phyloP scores from a whole-genome alignment of 2,329 filamentous ascomycete genomes.

The Diaporthe capsici region DNA sequence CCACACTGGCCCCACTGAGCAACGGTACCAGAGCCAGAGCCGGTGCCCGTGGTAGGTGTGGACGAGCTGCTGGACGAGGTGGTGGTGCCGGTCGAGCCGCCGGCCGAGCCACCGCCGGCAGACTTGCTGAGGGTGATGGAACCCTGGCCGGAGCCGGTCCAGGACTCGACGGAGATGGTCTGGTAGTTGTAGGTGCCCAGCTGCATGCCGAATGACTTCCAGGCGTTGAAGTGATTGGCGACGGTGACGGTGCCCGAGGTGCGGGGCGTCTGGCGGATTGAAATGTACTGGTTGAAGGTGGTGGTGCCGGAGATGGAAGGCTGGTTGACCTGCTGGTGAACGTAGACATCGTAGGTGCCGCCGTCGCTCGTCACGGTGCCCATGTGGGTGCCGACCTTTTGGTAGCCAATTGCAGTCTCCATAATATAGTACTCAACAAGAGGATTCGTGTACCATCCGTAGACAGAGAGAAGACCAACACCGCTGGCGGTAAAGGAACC shows the following conservation, averaged over 20 bases:
- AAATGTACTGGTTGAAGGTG: constrained; percentile 66
- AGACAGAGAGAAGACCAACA: constrained; percentile 50
- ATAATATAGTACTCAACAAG: constrained; percentile 50
- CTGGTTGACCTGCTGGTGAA: constrained; percentile 53
- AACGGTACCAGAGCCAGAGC: constrained; percentile 1
- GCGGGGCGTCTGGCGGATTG: constrained; percentile 63
- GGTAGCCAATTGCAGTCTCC: constrained; percentile 6
- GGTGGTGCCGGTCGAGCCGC: constrained; percentile 13
- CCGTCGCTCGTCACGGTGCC: constrained; percentile 52
- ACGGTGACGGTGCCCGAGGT: constrained; percentile 62
- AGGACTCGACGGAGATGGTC: constrained; percentile 60
- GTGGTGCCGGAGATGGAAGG: constrained; percentile 61
- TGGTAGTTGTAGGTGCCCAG: constrained; percentile 62
- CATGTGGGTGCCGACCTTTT: constrained; percentile 17
- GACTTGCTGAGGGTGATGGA: constrained; percentile 9
- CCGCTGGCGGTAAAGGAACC: constrained; percentile 49
- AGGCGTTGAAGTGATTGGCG: constrained; percentile 63
- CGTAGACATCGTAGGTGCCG: constrained; percentile 54
- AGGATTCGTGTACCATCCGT: constrained; percentile 55
- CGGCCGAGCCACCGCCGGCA: background rate
- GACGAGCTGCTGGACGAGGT: background rate
- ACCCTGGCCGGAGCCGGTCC: constrained; percentile 13
- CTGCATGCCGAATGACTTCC: constrained; percentile 58
- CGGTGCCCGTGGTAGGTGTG: background rate
- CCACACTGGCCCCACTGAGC: constrained; percentile 32